Evolutionary conservation across 2,329 filamentous ascomycete genomes (phyloP), one percentile per base, ranked within the genome.

Genomic region (Pyrenophora graminea): DNA sequence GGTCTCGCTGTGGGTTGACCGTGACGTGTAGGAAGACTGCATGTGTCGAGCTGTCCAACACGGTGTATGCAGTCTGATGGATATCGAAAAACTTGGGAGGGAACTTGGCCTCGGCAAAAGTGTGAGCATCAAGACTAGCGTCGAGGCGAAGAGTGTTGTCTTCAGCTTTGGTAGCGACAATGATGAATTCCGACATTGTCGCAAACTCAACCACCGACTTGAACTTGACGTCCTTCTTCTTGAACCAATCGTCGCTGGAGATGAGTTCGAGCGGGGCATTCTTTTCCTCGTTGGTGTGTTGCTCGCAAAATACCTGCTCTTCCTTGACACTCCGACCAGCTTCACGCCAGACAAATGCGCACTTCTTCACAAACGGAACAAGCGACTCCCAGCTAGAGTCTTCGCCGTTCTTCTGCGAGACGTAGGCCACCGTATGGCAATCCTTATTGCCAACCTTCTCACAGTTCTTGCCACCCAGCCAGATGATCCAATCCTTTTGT

Each of bases 161-260:
- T 52, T 87, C 82, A 55, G 83, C 70, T 54, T 82, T 82, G 5
- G 87, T 86, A 1, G 92, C 92, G 42, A 96, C 88, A 33, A 99
- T 85, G 66, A 99, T 94, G 72, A 96, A 99, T 70, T 99, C 94
- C 33, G 89, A 87, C 93, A 97, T 97, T 4, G 89, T 95, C 2
- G 91, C 93, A 73, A 96, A 97, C 61, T 88, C 87, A 62, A 88
- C 85, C 36, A 96, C 88, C 53, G 92, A 82, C 19, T 83, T 80
- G 68, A 88, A 85, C 51, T 85, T 80, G 18, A 84, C 77, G 12
- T 78, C 77, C 62, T 86, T 82, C 56, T 85, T 80, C 45, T 86
- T 82, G 66, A 95, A 95, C 75, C 87, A 91, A 64, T 95, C 86
- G 37, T 90, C 81, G 71, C 88, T 96, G 34, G 88, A 88, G 13